A percentile compares a stretch with the other conserved stretches of the same genome.
These are phyloP conservation scores for Diplogelasinospora grovesii DNA, from an alignment of 495 filamentous ascomycete species.

Conservation along the genomic window DNA sequence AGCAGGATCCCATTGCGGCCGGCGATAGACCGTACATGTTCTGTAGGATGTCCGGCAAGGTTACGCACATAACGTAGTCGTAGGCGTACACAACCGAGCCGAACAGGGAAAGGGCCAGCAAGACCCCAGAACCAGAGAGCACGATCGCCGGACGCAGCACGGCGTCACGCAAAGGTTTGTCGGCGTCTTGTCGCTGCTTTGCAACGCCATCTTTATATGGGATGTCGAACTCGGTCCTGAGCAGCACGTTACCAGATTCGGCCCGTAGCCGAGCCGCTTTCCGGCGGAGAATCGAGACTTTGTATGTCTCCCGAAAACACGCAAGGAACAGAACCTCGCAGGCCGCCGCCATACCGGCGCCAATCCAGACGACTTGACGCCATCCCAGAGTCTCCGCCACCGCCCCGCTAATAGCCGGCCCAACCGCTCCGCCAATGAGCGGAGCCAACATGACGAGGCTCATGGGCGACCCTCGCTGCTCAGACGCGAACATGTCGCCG, in stretches of 20 bases:
- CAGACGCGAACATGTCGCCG: conserved; percentile 48
- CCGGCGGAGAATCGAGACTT: conserved; percentile 40
- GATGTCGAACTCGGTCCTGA: conserved; percentile 11
- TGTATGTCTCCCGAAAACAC: conserved; percentile 45
- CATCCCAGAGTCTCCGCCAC: conserved; percentile 54
- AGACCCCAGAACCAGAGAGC: conserved; percentile 39
- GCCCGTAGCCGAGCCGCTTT: conserved; percentile 32
- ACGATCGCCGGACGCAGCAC: conserved; percentile 43
- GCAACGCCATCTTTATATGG: too few relatives aligned
- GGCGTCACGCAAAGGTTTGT: conserved; percentile 34
- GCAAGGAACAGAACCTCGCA: conserved; percentile 42
- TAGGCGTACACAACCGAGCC: conserved; percentile 45
- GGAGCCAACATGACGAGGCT: conserved; percentile 43
- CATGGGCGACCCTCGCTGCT: conserved; percentile 47
- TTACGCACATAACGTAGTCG: conserved; percentile 49
- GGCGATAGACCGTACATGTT: conserved; percentile 41
- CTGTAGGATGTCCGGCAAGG: conserved; percentile 44
- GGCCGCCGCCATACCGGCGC: conserved; percentile 38
- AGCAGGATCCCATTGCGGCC: conserved; percentile 37
- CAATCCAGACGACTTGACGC: conserved; percentile 51
- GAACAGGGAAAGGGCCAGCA: conserved; percentile 44
- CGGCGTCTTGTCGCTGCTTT: too few relatives aligned
- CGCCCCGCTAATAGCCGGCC: conserved; percentile 53
- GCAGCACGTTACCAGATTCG: conserved; percentile 4
- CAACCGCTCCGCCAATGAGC: conserved; percentile 45